phyloP scores from a whole-genome alignment of 1,284 basidiomycete genomes.

The Melampsora americana region DNA sequence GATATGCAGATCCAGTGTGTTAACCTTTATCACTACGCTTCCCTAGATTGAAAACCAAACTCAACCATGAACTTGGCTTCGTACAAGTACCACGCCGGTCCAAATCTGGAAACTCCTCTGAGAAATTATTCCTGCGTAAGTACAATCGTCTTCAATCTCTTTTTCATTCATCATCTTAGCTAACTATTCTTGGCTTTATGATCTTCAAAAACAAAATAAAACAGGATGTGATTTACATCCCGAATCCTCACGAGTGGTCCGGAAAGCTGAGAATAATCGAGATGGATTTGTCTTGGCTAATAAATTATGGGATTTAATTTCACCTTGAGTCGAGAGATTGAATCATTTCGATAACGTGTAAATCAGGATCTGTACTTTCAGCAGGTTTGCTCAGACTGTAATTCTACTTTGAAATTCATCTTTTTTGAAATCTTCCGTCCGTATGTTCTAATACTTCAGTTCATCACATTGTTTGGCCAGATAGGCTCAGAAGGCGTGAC shows the following conservation, averaged over 20 bases:
- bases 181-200: slow-evolving; percentile 13
- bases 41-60: slow-evolving; percentile 31
- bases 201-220: neutral
- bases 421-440: too few relatives aligned
- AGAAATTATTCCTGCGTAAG: slow-evolving; percentile 37
- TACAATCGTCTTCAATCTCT: neutral
- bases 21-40: neutral
- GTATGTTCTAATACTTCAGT: neutral
- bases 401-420: too few relatives aligned
- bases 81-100: slow-evolving; percentile 14
- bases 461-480: neutral
- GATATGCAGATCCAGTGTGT: neutral
- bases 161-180: neutral
- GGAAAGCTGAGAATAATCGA: slow-evolving; percentile 28
- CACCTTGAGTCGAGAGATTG: neutral
- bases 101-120: neutral
- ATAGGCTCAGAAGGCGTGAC: neutral
- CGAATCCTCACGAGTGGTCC: slow-evolving; percentile 21
- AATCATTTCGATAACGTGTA: neutral
- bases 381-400: too few relatives aligned
- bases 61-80: slow-evolving; percentile 41
- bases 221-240: slow-evolving; percentile 37
- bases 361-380: neutral
- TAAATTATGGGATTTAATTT: slow-evolving; percentile 33
- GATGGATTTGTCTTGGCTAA: slow-evolving; percentile 32